These are phyloP conservation scores for Microcyclospora pomicola DNA, from an alignment of 2,329 filamentous ascomycete species.

Conservation along the genomic window DNA sequence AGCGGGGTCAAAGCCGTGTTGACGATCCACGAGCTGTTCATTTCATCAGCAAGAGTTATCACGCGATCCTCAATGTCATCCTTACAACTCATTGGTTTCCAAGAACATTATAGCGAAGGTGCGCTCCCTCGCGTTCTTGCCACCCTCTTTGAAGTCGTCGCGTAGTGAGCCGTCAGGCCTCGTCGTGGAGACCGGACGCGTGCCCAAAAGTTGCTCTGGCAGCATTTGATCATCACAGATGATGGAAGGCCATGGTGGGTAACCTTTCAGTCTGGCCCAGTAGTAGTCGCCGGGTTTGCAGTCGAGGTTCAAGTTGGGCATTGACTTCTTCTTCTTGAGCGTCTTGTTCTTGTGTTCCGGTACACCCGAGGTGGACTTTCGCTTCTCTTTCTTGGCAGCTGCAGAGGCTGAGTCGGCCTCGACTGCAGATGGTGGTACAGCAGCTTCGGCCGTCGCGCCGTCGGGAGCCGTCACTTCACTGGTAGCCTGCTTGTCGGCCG, in stretches of 20 bases:
- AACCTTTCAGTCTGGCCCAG: constrained; percentile 86
- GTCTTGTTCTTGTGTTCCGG: constrained; percentile 63
- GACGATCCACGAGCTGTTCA: constrained; percentile 68
- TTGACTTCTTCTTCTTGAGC: constrained; percentile 72
- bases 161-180: constrained; percentile 74
- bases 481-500: constrained; percentile 14
- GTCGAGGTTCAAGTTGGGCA: constrained; percentile 52
- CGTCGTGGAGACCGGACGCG: constrained; percentile 71
- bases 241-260: constrained; percentile 86
- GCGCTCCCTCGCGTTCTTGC: constrained; percentile 70
- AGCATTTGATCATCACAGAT: constrained; percentile 93
- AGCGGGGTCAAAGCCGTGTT: constrained; percentile 73
- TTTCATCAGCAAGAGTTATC: neutral
- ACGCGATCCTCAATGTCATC: neutral
- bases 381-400: constrained; percentile 22
- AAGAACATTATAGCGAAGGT: constrained; percentile 94
- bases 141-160: constrained; percentile 75
- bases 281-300: constrained; percentile 85
- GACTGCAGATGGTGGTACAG: constrained; percentile 8
- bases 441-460: constrained; percentile 12
- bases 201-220: constrained; percentile 59
- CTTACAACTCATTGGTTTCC: constrained; percentile 93
- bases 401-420: constrained; percentile 11
- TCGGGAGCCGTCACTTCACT: constrained; percentile 14
- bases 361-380: constrained; percentile 50